Evolutionary conservation across 2,329 filamentous ascomycete species (phyloP).

Genomic region (Talaromyces albobiverticillius): DNA sequence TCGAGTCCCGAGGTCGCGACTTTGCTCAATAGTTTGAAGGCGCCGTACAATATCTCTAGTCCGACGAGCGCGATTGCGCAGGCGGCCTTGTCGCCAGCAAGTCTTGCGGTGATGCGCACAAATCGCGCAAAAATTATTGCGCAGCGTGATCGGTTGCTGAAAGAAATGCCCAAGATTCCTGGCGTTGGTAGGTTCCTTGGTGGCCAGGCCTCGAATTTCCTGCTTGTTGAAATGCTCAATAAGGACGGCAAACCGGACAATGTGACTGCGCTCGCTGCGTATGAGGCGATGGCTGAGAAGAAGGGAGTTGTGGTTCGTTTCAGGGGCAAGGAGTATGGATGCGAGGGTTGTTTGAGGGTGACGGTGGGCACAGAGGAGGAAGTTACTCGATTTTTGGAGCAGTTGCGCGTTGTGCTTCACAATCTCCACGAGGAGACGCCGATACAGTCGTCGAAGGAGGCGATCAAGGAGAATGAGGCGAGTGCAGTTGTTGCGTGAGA

Average conservation of each 20-base stretch:
- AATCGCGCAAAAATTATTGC: conserved; percentile 68
- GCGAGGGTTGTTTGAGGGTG: conserved; percentile 81
- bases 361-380: conserved; percentile 90
- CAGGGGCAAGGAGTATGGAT: conserved; percentile 87
- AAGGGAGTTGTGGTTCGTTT: conserved; percentile 92
- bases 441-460: conserved; percentile 32
- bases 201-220: conserved; percentile 79
- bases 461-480: conserved; percentile 49
- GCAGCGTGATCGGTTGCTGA: conserved; percentile 74
- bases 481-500: conserved; percentile 20
- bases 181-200: conserved; percentile 81
- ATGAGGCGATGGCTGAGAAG: conserved; percentile 78
- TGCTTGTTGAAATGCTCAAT: conserved; percentile 85
- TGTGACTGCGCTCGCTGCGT: conserved; percentile 70
- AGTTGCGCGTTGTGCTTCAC: conserved; percentile 57
- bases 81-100: conserved; percentile 65
- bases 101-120: conserved; percentile 68
- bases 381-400: conserved; percentile 71
- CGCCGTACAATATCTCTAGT: conserved; percentile 91
- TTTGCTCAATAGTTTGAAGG: conserved; percentile 88
- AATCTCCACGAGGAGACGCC: conserved; percentile 44
- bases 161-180: conserved; percentile 68
- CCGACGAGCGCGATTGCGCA: conserved; percentile 79
- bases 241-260: conserved; percentile 72
- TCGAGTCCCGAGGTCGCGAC: conserved; percentile 69